Base-by-base conservation (phyloP, 108 stramenopile species). In the Pseudonitzschia multiseries region DNA sequence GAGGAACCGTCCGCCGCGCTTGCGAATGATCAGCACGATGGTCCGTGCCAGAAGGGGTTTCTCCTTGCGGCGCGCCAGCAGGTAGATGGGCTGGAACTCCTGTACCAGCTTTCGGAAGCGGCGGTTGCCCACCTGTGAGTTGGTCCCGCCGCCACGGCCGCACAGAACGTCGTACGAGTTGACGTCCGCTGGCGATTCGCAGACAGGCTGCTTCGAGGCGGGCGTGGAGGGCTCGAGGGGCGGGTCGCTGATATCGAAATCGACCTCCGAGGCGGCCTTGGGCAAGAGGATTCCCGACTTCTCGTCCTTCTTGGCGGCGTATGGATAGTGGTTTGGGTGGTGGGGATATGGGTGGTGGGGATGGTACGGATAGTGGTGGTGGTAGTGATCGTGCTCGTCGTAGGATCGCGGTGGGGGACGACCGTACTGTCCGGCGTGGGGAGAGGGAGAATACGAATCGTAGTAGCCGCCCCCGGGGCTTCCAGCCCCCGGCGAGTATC, bases 111-210 rank as follows among this genome's bases (percentile, higher is more conserved):
- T 84, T 15, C 93, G 86, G 76, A 87, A 94, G 32, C 90, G 86
- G 21, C 91, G 85, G 65, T 94, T 94, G 1, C 93, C 93, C 77
- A 92, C 81, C 71, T 94, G 93, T 5, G 93, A 90, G 71, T 94
- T 94, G 1, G 93, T 94, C 24, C 93, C 93, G 24, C 93, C 93
- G 6, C 93, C 93, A 27, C 93, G 80, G 32, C 93, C 93, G 62
- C 87, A 90, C 17, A 94, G 78, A 14, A 94, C 93, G 77, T 94
- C 93, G 67, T 84, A 81, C 28, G 78, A 74, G 43, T 87, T 89
- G 62, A 94, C 82, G 32, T 83, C 81, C 4, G 73, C 81, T 18
- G 83, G 70, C 21, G 76, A 81, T 44, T 85, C 81, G 22, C 89
- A 86, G 20, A 89, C 71, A 5, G 93, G 79, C 14, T 54, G 40